phyloP scores from a whole-genome alignment of 2,329 filamentous ascomycete species.

The Cryphonectria parasitica region DNA sequence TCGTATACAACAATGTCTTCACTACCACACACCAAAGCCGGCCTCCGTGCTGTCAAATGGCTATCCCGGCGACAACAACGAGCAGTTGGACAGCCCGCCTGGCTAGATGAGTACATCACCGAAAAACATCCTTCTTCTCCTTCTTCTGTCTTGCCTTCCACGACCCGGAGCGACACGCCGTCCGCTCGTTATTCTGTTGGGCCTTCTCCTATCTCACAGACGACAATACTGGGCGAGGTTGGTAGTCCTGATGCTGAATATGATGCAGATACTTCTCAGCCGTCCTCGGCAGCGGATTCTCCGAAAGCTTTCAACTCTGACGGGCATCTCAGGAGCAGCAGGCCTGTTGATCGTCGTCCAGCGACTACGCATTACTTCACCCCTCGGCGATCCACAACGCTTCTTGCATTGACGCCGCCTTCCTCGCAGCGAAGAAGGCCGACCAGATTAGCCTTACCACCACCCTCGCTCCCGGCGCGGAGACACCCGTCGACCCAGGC shows the following conservation, averaged over 20 bases:
- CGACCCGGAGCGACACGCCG: not conserved
- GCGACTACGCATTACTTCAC: not conserved
- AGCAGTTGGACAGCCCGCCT: not conserved
- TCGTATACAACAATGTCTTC: not conserved
- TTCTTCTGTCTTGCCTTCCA: not conserved
- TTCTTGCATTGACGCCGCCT: not conserved
- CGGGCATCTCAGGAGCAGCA: not conserved
- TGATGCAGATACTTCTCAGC: not conserved
- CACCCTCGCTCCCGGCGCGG: not conserved
- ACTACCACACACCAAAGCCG: not conserved
- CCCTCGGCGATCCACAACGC: not conserved
- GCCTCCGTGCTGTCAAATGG: not conserved
- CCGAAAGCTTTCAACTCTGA: not conserved
- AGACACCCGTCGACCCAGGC: not conserved
- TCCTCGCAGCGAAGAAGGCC: not conserved
- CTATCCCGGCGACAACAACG: not conserved
- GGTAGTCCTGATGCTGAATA: not conserved
- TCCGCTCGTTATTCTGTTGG: not conserved
- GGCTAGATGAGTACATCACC: not conserved
- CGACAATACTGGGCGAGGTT: not conserved
- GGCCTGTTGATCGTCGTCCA: not conserved
- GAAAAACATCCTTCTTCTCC: not conserved
- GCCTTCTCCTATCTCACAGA: not conserved
- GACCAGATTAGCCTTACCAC: not conserved
- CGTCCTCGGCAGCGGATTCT: not conserved